Conservation (phyloP, 2,329 filamentous ascomycete species). For the Alternaria solani region DNA sequence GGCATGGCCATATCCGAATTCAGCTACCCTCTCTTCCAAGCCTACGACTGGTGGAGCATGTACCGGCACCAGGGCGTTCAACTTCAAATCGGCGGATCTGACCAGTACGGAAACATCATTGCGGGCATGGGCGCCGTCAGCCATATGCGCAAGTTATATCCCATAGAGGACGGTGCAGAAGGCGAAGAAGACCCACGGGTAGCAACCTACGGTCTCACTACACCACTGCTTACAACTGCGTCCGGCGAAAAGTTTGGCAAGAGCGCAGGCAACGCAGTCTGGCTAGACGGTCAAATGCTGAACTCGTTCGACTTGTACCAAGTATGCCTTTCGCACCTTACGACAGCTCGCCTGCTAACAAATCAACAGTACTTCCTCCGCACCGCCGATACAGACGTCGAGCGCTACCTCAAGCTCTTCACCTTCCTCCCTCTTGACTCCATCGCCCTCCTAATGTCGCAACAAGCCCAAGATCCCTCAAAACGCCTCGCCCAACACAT, state of each 20-base stretch:
- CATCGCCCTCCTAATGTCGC: slow-evolving; percentile 73
- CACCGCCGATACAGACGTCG: slow-evolving; percentile 80
- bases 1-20: slow-evolving; percentile 97
- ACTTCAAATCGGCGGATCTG: slow-evolving; percentile 91
- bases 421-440: slow-evolving; percentile 80
- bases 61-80: slow-evolving; percentile 73
- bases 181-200: slow-evolving; percentile 47
- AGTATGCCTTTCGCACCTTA: slow-evolving; percentile 48
- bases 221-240: slow-evolving; percentile 85
- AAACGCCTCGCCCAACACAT: slow-evolving; percentile 82
- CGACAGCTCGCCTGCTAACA: background rate
- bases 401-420: slow-evolving; percentile 83
- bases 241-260: slow-evolving; percentile 94
- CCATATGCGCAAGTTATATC: slow-evolving; percentile 64
- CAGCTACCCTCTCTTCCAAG: slow-evolving; percentile 89
- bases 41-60: slow-evolving; percentile 95
- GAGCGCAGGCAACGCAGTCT: slow-evolving; percentile 90
- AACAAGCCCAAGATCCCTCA: slow-evolving; percentile 72
- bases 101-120: slow-evolving; percentile 96
- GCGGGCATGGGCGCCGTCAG: slow-evolving; percentile 88
- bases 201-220: slow-evolving; percentile 83
- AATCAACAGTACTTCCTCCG: slow-evolving; percentile 78
- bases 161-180: slow-evolving; percentile 17
- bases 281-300: slow-evolving; percentile 86
- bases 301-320: slow-evolving; percentile 85